Base-by-base conservation (phyloP, 257 asterid species). In the Petrea volubilis region DNA sequence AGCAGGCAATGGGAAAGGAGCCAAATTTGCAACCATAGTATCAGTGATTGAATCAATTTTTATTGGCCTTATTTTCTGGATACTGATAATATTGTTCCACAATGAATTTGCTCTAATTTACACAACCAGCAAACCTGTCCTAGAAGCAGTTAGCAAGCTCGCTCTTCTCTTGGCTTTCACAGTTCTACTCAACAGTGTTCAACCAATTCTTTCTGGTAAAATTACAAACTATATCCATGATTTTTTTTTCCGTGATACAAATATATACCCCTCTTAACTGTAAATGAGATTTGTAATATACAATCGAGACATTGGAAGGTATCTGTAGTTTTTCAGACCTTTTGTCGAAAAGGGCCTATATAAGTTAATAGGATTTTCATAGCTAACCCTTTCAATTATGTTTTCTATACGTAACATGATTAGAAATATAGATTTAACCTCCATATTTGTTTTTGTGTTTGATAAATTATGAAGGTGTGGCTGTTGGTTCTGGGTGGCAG, bases 401-500 rank as follows among this genome's bases (percentile, higher is more conserved):
- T 38, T 2, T 5, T 38, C 6, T 38, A 38, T 38, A 33, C 9
- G 10, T 38, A 2, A 38, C 8, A 7, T 38, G 7, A 2, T n/a
- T n/a, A n/a, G n/a, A n/a, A 12, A 21, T 17, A 17, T 18, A 31
- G 15, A 17, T n/a, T n/a, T n/a, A n/a, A n/a, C n/a, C n/a, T n/a
- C n/a, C n/a, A n/a, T n/a, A n/a, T 63, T 0, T 38, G 23, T 20
- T 67, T 50, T 34, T 18, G 1, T 18, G 29, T 60, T 21, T 28
- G 34, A 20, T 21, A 4, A 27, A 52, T 34, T 1, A n/a, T 71
- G 41, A 33, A 86, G 96, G 96, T 27, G 95, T 90, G 72, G 96
- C 96, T 0, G 91, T 90, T 51, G 96, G 96, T 1, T 90, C 96
- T 4, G 96, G 96, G 15, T 90, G 96, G 96, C 96, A 90, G 25